Evolutionary conservation across 306 rosid genomes (phyloP).

Genomic region (Alnus rubra): DNA sequence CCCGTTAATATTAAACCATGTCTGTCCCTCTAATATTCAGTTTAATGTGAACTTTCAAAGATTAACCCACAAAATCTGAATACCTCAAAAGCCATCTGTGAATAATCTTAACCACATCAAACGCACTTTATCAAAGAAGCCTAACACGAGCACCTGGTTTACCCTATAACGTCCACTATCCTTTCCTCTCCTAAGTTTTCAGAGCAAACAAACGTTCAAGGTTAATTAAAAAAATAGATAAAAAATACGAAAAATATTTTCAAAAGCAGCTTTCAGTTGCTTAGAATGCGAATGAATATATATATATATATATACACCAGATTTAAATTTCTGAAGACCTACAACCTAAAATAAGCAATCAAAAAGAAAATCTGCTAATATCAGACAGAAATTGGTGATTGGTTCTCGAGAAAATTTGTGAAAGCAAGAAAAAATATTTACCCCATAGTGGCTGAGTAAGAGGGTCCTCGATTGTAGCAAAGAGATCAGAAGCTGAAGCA

Average conservation of each 20-base stretch:
- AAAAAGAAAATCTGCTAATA: neutral
- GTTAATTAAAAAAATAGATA: neutral
- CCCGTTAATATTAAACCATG: neutral
- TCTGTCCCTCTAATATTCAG: neutral
- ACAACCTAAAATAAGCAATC: neutral
- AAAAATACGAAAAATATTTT: neutral
- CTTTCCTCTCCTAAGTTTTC: no score
- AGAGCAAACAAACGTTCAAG: neutral
- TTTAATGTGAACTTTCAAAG: neutral
- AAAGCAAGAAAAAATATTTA: neutral
- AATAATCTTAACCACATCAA: no score
- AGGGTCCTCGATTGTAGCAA: slow-evolving; percentile 17
- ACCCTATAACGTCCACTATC: no score
- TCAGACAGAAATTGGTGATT: neutral
- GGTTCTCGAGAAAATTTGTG: neutral
- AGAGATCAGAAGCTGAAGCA: neutral
- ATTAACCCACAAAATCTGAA: neutral
- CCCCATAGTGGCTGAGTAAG: slow-evolving; percentile 47
- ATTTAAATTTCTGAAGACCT: neutral
- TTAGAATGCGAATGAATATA: neutral
- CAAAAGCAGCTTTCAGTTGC: neutral
- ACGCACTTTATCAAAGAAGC: no score
- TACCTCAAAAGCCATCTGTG: no score
- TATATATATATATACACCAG: neutral
- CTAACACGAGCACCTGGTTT: no score